Conservation (phyloP, 225 moss, liverwort and hornwort species). For the Bryum argenteum region DNA sequence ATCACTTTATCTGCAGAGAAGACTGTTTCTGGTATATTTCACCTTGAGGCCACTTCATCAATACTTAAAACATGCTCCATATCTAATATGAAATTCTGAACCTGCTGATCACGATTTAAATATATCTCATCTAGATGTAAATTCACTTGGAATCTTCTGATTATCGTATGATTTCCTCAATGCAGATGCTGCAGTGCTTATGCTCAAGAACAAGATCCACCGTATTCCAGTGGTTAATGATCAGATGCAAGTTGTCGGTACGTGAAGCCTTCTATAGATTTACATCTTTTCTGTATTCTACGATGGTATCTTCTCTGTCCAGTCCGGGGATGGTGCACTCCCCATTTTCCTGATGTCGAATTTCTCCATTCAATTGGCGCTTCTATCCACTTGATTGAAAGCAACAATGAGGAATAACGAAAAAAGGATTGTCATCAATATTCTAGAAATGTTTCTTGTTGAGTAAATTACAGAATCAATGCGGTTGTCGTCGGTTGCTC, state of each 20-base stretch:
- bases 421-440: too few relatives aligned
- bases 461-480: too few relatives aligned
- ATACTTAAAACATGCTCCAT: not conserved
- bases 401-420: not conserved
- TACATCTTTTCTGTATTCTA: too few relatives aligned
- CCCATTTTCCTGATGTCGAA: not conserved
- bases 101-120: slow-evolving; percentile 13
- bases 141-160: not conserved
- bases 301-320: too few relatives aligned
- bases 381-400: not conserved
- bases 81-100: not conserved
- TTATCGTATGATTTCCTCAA: not conserved
- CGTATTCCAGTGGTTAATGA: slow-evolving; percentile 77
- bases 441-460: too few relatives aligned
- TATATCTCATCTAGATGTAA: not conserved
- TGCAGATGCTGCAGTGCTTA: slow-evolving; percentile 78
- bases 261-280: not conserved
- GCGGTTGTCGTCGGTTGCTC: too few relatives aligned
- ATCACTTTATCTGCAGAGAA: slow-evolving; percentile 51
- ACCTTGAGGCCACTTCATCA: slow-evolving; percentile 4
- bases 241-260: slow-evolving; percentile 67
- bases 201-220: slow-evolving; percentile 84
- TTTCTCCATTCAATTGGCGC: not conserved
- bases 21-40: slow-evolving; percentile 43
- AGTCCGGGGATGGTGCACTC: not conserved